Conservation (phyloP, 2,329 filamentous ascomycete genomes). For the Aplosporella prunicola region DNA sequence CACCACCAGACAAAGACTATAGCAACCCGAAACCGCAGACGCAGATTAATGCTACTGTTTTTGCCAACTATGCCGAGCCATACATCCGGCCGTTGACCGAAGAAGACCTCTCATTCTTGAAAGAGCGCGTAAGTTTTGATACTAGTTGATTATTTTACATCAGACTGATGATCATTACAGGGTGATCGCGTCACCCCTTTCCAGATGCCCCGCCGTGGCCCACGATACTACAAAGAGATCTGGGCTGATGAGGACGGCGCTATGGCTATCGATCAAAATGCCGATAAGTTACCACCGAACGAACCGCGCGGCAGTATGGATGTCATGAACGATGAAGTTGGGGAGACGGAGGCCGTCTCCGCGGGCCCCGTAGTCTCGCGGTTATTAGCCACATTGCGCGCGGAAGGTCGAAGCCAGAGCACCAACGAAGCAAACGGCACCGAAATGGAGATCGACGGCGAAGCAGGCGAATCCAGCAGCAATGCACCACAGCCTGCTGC, state of each 20-base stretch:
- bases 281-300: slow-evolving; percentile 65
- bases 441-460: slow-evolving; percentile 41
- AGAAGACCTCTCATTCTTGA: slow-evolving; percentile 86
- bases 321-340: slow-evolving; percentile 74
- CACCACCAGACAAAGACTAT: slow-evolving; percentile 89
- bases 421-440: slow-evolving; percentile 45
- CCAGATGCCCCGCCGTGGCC: slow-evolving; percentile 73
- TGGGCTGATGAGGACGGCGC: slow-evolving; percentile 92
- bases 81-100: slow-evolving; percentile 85
- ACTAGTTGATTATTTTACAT: background rate
- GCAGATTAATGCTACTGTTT: slow-evolving; percentile 89
- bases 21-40: slow-evolving; percentile 87
- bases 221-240: slow-evolving; percentile 75
- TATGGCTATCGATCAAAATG: slow-evolving; percentile 60
- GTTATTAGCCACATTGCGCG: slow-evolving; percentile 69
- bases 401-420: slow-evolving; percentile 53
- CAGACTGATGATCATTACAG: slow-evolving; percentile 17
- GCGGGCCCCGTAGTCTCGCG: slow-evolving; percentile 78
- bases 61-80: slow-evolving; percentile 84
- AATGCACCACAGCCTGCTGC: slow-evolving; percentile 51
- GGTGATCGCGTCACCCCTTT: slow-evolving; percentile 79
- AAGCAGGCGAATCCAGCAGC: slow-evolving; percentile 26
- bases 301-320: slow-evolving; percentile 79
- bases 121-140: slow-evolving; percentile 54
- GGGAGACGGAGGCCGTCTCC: slow-evolving; percentile 81